Conservation (phyloP, 495 filamentous ascomycete genomes). For the Articulospora tetracladia region DNA sequence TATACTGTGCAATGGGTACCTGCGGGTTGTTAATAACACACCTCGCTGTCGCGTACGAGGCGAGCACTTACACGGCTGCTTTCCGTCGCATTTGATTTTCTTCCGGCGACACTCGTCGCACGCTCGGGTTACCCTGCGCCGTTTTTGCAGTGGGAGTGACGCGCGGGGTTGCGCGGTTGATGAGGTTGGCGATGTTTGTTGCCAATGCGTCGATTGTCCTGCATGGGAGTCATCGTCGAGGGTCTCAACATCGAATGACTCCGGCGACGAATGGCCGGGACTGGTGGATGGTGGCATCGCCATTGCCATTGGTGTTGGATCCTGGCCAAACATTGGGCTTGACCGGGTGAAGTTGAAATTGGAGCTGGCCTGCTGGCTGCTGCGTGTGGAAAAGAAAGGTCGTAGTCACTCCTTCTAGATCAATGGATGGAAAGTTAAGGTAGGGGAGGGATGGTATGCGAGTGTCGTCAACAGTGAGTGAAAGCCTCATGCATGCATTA, state of each 20-base stretch:
- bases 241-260: constrained; percentile 22
- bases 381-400: not conserved
- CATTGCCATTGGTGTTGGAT: not conserved
- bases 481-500: not conserved
- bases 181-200: constrained; percentile 14
- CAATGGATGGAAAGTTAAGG: not conserved
- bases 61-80: constrained; percentile 67
- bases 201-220: constrained; percentile 15
- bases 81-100: constrained; percentile 93
- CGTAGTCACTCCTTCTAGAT: too few relatives aligned
- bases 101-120: constrained; percentile 97
- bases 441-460: too few relatives aligned
- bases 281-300: constrained; percentile 1
- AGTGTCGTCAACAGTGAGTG: not conserved
- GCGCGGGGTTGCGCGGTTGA: constrained; percentile 15
- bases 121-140: constrained; percentile 82
- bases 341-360: not conserved
- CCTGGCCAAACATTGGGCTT: constrained; percentile 10
- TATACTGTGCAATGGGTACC: constrained; percentile 93
- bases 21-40: not conserved
- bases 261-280: constrained; percentile 23
- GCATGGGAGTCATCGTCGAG: constrained; percentile 17
- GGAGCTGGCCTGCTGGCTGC: not conserved
- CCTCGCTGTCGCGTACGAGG: not conserved
- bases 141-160: constrained; percentile 68